phyloP scores from a whole-genome alignment of 2,329 filamentous ascomycete species.

The Fusarium guadeloupense region DNA sequence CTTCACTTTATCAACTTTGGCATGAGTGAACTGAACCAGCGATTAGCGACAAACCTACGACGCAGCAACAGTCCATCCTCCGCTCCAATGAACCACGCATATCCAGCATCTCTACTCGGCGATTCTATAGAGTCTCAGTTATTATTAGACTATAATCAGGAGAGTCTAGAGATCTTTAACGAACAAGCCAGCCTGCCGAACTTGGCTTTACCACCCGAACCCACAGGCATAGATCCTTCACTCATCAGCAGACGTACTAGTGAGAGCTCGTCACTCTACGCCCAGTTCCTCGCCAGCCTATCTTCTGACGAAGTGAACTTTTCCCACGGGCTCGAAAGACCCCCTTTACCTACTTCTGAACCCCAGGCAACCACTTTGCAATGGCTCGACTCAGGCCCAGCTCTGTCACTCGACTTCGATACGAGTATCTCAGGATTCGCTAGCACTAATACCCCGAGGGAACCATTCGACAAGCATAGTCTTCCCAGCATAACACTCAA shows the following conservation, averaged over 20 bases:
- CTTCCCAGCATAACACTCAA: rapidly evolving
- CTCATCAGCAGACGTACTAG: neutral
- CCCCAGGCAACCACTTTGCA: rapidly evolving
- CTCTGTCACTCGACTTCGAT: neutral
- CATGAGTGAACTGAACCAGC: neutral
- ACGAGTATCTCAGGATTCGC: rapidly evolving
- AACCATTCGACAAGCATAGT: rapidly evolving
- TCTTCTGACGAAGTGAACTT: neutral
- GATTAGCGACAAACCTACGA: rapidly evolving
- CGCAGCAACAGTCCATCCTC: neutral
- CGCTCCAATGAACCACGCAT: rapidly evolving
- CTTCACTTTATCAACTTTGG: slow-evolving; percentile 3
- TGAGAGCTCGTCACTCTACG: neutral
- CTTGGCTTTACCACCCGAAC: rapidly evolving
- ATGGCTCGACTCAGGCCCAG: neutral
- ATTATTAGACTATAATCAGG: neutral
- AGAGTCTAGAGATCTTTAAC: rapidly evolving
- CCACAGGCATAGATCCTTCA: rapidly evolving
- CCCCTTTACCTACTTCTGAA: rapidly evolving
- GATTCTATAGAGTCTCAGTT: rapidly evolving
- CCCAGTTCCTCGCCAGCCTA: neutral
- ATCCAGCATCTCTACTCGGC: neutral
- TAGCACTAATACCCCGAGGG: rapidly evolving
- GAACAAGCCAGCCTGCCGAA: too few species aligned
- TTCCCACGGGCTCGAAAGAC: rapidly evolving